Conservation (phyloP, 345 rosid species). For the Cardamine occulta region DNA sequence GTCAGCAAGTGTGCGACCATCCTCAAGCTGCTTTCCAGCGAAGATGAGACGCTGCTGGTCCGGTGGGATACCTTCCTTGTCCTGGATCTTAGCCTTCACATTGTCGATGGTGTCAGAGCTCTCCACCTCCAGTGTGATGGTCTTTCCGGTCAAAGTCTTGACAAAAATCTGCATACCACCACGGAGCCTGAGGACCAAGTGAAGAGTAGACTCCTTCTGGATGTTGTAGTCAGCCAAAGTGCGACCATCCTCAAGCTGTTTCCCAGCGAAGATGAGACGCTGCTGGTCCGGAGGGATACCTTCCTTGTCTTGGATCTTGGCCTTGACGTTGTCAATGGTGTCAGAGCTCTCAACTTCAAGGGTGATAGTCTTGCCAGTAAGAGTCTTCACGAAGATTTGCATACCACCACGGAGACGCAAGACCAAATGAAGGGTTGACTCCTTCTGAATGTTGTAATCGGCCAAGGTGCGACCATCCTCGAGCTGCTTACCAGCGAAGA, state of each 20-base stretch:
- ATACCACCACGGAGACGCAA: constrained; percentile 49
- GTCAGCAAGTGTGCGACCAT: constrained; percentile 25
- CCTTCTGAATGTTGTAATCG: constrained; percentile 52
- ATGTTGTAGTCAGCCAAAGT: constrained; percentile 34
- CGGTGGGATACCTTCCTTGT: constrained; percentile 27
- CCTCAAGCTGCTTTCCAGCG: constrained; percentile 35
- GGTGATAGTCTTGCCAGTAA: constrained; percentile 21
- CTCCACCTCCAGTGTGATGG: constrained; percentile 23
- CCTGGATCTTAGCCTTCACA: constrained; percentile 27
- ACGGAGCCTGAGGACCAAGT: constrained; percentile 29
- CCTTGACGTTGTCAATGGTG: constrained; percentile 38
- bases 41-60: constrained; percentile 39
- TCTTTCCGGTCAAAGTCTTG: constrained; percentile 20
- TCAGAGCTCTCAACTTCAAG: constrained; percentile 31
- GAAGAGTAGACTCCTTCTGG: constrained; percentile 38
- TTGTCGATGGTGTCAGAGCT: constrained; percentile 28
- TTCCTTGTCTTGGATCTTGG: constrained; percentile 38
- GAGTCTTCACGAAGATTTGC: constrained; percentile 23
- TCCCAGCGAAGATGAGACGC: constrained; percentile 40
- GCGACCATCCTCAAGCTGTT: constrained; percentile 44
- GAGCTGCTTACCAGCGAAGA: constrained; percentile 50
- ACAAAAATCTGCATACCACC: constrained; percentile 33
- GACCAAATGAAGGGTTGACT: constrained; percentile 50
- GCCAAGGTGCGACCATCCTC: constrained; percentile 51
- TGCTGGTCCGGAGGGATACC: constrained; percentile 43